phyloP scores from a whole-genome alignment of 2,329 filamentous ascomycete species.

The Sclerotinia minor region DNA sequence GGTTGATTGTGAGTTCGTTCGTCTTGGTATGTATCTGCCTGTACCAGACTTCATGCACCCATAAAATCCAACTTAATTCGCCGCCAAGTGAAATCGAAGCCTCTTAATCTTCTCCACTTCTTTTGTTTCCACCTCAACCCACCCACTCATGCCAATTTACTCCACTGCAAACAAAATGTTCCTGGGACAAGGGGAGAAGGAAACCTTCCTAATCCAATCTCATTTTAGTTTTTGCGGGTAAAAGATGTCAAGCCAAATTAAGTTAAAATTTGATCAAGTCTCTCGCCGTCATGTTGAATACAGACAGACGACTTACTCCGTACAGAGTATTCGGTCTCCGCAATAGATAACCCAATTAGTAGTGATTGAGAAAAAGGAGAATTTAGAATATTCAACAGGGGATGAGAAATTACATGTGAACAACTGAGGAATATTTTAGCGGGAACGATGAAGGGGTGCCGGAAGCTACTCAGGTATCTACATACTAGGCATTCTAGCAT shows the following conservation, averaged over 20 bases:
- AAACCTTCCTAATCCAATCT: neutral
- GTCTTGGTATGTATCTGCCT: neutral
- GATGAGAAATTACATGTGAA: neutral
- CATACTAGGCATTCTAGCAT: neutral
- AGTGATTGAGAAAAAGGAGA: neutral
- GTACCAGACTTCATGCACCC: neutral
- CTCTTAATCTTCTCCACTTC: slow-evolving; percentile 10
- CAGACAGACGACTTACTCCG: neutral
- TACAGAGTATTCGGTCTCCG: neutral
- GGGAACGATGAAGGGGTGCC: slow-evolving; percentile 3
- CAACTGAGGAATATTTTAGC: neutral
- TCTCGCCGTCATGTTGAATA: neutral
- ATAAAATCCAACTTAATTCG: slow-evolving; percentile 3
- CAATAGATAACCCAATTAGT: neutral
- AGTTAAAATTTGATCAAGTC: neutral
- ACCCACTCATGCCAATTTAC: neutral
- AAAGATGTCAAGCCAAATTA: neutral
- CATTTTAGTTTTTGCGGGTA: neutral
- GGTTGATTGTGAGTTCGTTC: neutral
- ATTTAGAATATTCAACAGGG: neutral
- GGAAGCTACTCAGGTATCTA: neutral
- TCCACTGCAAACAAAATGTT: neutral
- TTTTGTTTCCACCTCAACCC: too few relatives aligned
- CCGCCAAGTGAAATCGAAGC: neutral
- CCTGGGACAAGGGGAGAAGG: slow-evolving; percentile 8